These are phyloP conservation scores for Warburgia ugandensis DNA, from an alignment of 164 flowering plant species.

Conservation along the genomic window DNA sequence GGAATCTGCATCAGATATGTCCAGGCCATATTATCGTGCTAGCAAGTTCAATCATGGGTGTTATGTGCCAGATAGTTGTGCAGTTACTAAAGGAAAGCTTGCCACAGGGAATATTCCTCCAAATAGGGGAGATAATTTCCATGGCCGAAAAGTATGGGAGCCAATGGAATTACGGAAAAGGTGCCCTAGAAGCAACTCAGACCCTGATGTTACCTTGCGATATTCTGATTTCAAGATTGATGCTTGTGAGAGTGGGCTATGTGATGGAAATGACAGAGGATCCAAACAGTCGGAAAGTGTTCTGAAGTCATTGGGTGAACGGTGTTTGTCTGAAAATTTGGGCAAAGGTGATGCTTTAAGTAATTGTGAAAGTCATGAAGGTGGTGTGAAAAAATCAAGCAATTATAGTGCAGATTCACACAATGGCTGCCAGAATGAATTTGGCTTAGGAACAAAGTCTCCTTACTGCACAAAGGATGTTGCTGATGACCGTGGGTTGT, in stretches of 20 bases:
- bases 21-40: constrained; percentile 41
- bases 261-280: constrained; percentile 6
- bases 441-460: constrained; percentile 14
- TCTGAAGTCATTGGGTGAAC: constrained; percentile 12
- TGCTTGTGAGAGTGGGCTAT: constrained; percentile 12
- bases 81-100: constrained; percentile 44
- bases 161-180: constrained; percentile 61
- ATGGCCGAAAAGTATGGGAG: constrained; percentile 82
- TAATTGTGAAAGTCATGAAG: constrained; percentile 12
- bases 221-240: constrained; percentile 36
- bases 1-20: constrained; percentile 42
- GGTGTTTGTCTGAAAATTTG: constrained; percentile 2
- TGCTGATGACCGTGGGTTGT: constrained; percentile 21
- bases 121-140: constrained; percentile 29
- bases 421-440: constrained; percentile 17
- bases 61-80: constrained; percentile 36
- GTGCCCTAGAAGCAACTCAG: constrained; percentile 57
- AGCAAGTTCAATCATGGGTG: constrained; percentile 42
- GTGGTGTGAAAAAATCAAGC: constrained; percentile 16
- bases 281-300: constrained; percentile 11
- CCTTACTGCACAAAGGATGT: constrained; percentile 14
- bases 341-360: constrained; percentile 13
- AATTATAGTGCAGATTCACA: constrained; percentile 9
- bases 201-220: constrained; percentile 48
- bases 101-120: constrained; percentile 25